These are phyloP conservation scores for Dioscorea alata DNA, from an alignment of 106 monocot genomes.

Conservation along the genomic window DNA sequence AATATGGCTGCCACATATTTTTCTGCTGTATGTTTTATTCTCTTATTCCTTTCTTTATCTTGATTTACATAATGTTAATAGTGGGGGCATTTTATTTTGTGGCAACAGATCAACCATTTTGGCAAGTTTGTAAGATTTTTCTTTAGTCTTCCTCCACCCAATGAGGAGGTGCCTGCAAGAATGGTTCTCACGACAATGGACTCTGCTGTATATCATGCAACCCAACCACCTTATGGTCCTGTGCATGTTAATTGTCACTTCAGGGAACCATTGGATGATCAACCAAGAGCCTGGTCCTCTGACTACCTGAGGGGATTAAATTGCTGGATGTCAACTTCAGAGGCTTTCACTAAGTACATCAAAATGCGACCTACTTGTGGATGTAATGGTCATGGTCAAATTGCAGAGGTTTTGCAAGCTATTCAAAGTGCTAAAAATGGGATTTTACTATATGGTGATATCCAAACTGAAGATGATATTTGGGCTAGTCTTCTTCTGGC, in stretches of 20 bases:
- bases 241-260: constrained; percentile 90
- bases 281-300: constrained; percentile 39
- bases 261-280: constrained; percentile 71
- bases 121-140: constrained; percentile 77
- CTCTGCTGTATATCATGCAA: constrained; percentile 66
- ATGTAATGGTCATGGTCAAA: constrained; percentile 9
- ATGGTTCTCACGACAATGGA: constrained; percentile 91
- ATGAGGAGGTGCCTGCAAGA: constrained; percentile 71
- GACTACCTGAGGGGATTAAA: constrained; percentile 70
- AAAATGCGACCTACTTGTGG: constrained; percentile 19
- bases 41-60: too few relatives aligned
- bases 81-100: not conserved
- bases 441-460: constrained; percentile 60
- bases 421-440: constrained; percentile 52
- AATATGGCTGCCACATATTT: too few relatives aligned
- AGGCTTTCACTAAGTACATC: constrained; percentile 77
- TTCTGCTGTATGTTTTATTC: too few relatives aligned
- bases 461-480: constrained; percentile 74
- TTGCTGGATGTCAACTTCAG: constrained; percentile 49
- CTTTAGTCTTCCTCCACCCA: constrained; percentile 74
- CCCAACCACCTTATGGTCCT: constrained; percentile 60
- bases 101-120: constrained; percentile 79
- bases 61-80: not conserved
- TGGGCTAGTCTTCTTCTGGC: constrained; percentile 63
- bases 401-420: constrained; percentile 47